Percentiles rank a stretch among this genome's conserved stretches.
These are phyloP conservation scores for Anethum foeniculum DNA, from an alignment of 140 eudicot species.

Conservation along the genomic window DNA sequence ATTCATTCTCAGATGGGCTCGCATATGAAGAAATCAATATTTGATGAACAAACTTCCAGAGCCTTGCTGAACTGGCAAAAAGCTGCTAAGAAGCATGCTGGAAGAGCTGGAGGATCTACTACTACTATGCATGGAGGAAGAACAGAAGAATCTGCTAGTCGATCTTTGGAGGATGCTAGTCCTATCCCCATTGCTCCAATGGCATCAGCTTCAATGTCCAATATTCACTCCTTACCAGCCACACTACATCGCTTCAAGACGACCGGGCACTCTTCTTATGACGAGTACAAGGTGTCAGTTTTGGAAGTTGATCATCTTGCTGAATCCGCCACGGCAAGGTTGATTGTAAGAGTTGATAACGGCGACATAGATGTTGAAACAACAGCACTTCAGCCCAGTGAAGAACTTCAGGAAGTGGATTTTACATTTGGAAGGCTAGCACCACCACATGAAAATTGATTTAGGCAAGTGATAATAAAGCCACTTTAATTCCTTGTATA, in stretches of 20 bases:
- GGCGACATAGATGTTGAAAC: slow-evolving; percentile 22
- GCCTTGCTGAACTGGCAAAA: slow-evolving; percentile 64
- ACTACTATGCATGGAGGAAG: slow-evolving; percentile 16
- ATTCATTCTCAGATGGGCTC: slow-evolving; percentile 68
- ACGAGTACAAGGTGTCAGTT: slow-evolving; percentile 29
- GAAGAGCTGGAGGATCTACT: slow-evolving; percentile 29
- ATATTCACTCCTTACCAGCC: slow-evolving; percentile 27
- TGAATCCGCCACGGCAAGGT: slow-evolving; percentile 26
- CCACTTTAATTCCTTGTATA: neutral
- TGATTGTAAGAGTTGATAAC: slow-evolving; percentile 35
- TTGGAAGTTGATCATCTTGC: slow-evolving; percentile 44
- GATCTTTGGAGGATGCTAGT: slow-evolving; percentile 32
- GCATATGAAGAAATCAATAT: slow-evolving; percentile 66
- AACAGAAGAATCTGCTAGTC: slow-evolving; percentile 30
- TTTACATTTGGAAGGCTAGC: slow-evolving; percentile 65
- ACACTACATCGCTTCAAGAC: slow-evolving; percentile 63
- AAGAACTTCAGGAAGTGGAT: slow-evolving; percentile 34
- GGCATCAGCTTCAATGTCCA: slow-evolving; percentile 23
- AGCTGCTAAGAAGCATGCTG: slow-evolving; percentile 51
- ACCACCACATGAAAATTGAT: slow-evolving; percentile 7
- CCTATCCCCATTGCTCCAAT: slow-evolving; percentile 30
- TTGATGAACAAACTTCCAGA: slow-evolving; percentile 76
- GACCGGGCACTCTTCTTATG: slow-evolving; percentile 49
- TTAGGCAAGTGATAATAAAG: neutral
- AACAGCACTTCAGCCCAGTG: slow-evolving; percentile 17